phyloP scores from a whole-genome alignment of 345 rosid genomes.

The Cardamine chenopodiifolia region DNA sequence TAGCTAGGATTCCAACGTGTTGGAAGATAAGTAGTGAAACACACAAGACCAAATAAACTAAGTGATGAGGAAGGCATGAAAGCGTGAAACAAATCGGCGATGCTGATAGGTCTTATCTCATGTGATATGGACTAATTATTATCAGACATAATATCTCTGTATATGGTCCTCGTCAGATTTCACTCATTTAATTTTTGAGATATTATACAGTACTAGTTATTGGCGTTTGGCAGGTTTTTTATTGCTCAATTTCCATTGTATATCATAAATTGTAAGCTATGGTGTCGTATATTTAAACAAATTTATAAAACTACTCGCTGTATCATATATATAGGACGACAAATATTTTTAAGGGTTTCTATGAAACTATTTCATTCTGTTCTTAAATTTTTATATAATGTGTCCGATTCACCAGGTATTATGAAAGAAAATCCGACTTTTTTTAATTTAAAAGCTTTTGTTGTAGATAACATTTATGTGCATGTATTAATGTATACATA shows the following conservation, averaged over 20 bases:
- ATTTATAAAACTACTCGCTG: not conserved
- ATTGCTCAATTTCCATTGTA: not conserved
- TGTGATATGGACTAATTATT: constrained; percentile 1
- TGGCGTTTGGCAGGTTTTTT: not conserved
- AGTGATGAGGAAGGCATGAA: constrained; percentile 4
- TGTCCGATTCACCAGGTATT: constrained; percentile 2
- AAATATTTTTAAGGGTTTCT: not conserved
- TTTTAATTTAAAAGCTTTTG: not conserved
- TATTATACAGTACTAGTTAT: not conserved
- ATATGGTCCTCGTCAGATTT: constrained; percentile 45
- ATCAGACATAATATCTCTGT: constrained; percentile 4
- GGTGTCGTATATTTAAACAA: not conserved
- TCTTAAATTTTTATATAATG: no score
- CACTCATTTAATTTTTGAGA: constrained; percentile 26
- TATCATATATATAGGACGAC: not conserved
- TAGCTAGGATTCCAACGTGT: constrained; percentile 16
- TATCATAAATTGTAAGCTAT: not conserved
- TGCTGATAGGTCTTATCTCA: constrained; percentile 28
- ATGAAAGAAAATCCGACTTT: not conserved
- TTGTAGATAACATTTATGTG: not conserved
- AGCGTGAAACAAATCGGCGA: not conserved
- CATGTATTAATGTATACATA: not conserved
- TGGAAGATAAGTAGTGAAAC: constrained; percentile 3
- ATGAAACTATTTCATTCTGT: not conserved
- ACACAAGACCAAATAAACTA: not conserved